Conservation (phyloP, 257 asterid genomes). For the Jasminum sambac region DNA sequence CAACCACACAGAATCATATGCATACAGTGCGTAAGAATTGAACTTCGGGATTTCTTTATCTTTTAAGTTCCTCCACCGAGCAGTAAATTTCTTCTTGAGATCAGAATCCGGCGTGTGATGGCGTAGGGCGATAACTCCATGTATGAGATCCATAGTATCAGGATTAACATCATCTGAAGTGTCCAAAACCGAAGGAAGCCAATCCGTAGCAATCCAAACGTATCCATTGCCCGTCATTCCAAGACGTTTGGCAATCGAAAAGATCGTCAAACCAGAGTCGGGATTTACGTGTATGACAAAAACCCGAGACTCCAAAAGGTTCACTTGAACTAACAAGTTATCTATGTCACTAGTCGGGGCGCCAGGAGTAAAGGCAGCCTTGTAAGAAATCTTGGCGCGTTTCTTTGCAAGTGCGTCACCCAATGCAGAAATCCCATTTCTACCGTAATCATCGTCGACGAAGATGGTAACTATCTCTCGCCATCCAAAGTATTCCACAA, state of each 20-base stretch:
- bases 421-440: slow-evolving; percentile 61
- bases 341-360: slow-evolving; percentile 43
- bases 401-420: slow-evolving; percentile 62
- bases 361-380: slow-evolving; percentile 62
- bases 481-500: slow-evolving; percentile 58
- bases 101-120: slow-evolving; percentile 59
- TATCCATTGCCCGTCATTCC: slow-evolving; percentile 62
- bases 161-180: slow-evolving; percentile 44
- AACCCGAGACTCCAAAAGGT: slow-evolving; percentile 63
- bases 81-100: slow-evolving; percentile 39
- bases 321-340: slow-evolving; percentile 44
- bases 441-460: slow-evolving; percentile 72
- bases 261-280: slow-evolving; percentile 55
- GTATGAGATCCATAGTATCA: slow-evolving; percentile 45
- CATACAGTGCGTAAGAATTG: slow-evolving; percentile 66
- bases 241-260: slow-evolving; percentile 50
- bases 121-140: slow-evolving; percentile 67
- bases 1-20: slow-evolving; percentile 71
- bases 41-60: slow-evolving; percentile 31
- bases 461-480: slow-evolving; percentile 60
- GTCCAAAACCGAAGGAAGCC: slow-evolving; percentile 64
- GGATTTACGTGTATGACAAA: slow-evolving; percentile 74
- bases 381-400: slow-evolving; percentile 60
- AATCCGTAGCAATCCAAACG: slow-evolving; percentile 78
- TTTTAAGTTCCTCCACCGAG: slow-evolving; percentile 46